phyloP scores from a whole-genome alignment of 2,329 filamentous ascomycete genomes.

The Trichoderma afroharzianum region DNA sequence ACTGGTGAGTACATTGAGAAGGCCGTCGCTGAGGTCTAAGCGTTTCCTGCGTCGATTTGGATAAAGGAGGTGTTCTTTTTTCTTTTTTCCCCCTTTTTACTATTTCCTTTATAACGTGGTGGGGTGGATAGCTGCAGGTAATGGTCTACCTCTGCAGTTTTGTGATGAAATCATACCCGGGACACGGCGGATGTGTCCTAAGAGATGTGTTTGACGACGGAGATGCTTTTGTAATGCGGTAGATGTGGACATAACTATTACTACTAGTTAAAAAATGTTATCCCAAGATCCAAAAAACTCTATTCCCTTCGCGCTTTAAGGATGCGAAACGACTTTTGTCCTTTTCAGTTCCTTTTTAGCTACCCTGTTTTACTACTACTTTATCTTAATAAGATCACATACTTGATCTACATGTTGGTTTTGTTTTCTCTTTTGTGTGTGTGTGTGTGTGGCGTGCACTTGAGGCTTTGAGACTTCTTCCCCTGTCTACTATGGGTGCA shows the following conservation, averaged over 20 bases:
- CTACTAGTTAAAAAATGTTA: slow-evolving; percentile 8
- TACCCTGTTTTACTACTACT: slow-evolving; percentile 6
- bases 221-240: slow-evolving; percentile 16
- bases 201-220: slow-evolving; percentile 13
- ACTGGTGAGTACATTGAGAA: slow-evolving; percentile 33
- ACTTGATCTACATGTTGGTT: background rate
- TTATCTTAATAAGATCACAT: slow-evolving; percentile 8
- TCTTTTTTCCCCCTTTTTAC: background rate
- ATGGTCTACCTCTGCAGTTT: slow-evolving; percentile 4
- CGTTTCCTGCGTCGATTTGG: background rate
- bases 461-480: background rate
- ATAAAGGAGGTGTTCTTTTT: background rate
- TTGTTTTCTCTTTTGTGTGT: background rate
- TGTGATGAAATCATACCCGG: slow-evolving; percentile 17
- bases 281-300: background rate
- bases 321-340: background rate
- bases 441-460: background rate
- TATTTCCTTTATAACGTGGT: slow-evolving; percentile 4
- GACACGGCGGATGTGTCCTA: background rate
- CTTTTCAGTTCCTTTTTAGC: background rate
- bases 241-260: slow-evolving; percentile 7
- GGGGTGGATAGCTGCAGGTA: slow-evolving; percentile 12
- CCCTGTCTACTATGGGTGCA: background rate
- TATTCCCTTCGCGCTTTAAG: background rate
- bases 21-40: slow-evolving; percentile 28